These are phyloP conservation scores for Trypanosoma brucei DNA, from an alignment of 208 protist species.

Conservation along the genomic window DNA sequence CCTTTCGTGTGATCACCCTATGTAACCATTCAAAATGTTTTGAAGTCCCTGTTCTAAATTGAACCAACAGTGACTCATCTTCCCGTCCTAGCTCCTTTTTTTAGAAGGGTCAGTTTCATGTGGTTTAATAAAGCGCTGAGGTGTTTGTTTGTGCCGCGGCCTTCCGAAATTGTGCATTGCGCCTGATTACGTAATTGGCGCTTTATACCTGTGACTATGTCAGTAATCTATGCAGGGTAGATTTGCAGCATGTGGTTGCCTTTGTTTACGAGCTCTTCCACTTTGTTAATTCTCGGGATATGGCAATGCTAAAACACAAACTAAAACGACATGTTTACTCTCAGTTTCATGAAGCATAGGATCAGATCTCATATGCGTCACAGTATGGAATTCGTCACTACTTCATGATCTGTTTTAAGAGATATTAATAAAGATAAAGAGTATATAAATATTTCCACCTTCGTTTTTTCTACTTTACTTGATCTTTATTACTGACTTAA, in stretches of 20 bases:
- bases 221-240: conserved; percentile 5
- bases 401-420: not conserved
- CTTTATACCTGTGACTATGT: conserved; percentile 7
- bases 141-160: not conserved
- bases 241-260: not conserved
- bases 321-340: not conserved
- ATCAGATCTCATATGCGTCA: not conserved
- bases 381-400: not conserved
- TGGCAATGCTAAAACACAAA: not conserved
- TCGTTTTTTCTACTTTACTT: not conserved
- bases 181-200: not conserved
- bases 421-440: conserved; percentile 1
- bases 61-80: conserved; percentile 1
- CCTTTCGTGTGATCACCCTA: not conserved
- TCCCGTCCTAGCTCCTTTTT: no score
- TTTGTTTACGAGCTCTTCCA: no score
- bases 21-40: conserved; percentile 9
- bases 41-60: conserved; percentile 8
- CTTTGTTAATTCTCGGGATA: no score
- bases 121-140: not conserved
- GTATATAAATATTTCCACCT: not conserved
- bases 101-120: not conserved
- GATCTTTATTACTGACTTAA: not conserved
- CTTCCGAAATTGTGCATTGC: not conserved
- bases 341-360: not conserved